phyloP scores from a whole-genome alignment of 2,329 filamentous ascomycete genomes.

The Arthroderma sp. region DNA sequence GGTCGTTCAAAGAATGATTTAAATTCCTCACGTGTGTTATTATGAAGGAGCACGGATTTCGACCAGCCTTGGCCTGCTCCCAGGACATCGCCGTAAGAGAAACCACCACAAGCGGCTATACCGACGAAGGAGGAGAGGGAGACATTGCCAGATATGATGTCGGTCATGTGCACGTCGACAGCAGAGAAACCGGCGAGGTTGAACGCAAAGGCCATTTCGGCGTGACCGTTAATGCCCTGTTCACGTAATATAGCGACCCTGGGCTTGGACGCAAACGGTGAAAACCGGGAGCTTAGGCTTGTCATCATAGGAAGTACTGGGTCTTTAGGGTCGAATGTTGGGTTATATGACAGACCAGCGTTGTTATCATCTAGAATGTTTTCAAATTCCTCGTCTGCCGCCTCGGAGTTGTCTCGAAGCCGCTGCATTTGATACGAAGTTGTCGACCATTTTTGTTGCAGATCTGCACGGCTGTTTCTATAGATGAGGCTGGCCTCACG shows the following conservation, averaged over 20 bases:
- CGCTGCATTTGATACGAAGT: constrained; percentile 89
- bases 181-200: constrained; percentile 79
- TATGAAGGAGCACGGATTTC: constrained; percentile 78
- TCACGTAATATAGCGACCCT: constrained; percentile 87
- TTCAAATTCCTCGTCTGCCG: constrained; percentile 70
- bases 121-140: constrained; percentile 75
- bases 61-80: constrained; percentile 97
- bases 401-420: constrained; percentile 73
- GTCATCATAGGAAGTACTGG: constrained; percentile 57
- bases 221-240: constrained; percentile 87
- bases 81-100: constrained; percentile 85
- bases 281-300: constrained; percentile 43
- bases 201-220: constrained; percentile 98
- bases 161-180: constrained; percentile 93
- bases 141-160: constrained; percentile 64
- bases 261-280: constrained; percentile 49
- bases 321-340: constrained; percentile 68
- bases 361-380: constrained; percentile 62
- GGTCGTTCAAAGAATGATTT: constrained; percentile 70
- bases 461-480: constrained; percentile 52
- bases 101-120: constrained; percentile 88
- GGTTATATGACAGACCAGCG: constrained; percentile 71
- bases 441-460: constrained; percentile 78
- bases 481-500: constrained; percentile 57
- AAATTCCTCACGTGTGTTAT: constrained; percentile 62